phyloP scores from a whole-genome alignment of 202 grass and related monocot genomes.

The Zizania palustris region DNA sequence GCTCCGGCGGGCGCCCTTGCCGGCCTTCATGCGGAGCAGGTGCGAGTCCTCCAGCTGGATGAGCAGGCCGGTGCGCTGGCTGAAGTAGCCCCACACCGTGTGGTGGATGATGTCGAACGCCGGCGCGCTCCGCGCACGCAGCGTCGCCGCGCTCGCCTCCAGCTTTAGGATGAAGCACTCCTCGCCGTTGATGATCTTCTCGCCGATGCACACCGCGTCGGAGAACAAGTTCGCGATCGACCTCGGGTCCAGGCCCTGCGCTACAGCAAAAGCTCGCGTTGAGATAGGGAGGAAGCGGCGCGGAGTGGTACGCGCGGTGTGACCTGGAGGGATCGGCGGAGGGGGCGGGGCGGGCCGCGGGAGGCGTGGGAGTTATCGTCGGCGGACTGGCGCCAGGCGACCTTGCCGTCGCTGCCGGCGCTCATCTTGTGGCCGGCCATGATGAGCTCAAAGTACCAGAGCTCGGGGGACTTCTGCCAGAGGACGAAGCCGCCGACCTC shows the following conservation, averaged over 20 bases:
- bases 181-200: constrained; percentile 80
- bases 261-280: not conserved
- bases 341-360: constrained; percentile 68
- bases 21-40: constrained; percentile 86
- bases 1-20: constrained; percentile 58
- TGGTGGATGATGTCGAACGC: constrained; percentile 92
- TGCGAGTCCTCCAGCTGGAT: constrained; percentile 92
- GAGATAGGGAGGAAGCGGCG: not conserved
- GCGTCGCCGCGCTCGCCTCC: constrained; percentile 62
- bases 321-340: constrained; percentile 88
- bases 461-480: constrained; percentile 87
- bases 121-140: constrained; percentile 61
- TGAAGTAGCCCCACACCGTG: constrained; percentile 96
- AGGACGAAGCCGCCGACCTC: constrained; percentile 92
- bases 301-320: not conserved
- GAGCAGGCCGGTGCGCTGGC: constrained; percentile 86
- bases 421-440: constrained; percentile 93
- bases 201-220: constrained; percentile 85
- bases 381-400: constrained; percentile 88
- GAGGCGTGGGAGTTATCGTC: constrained; percentile 58
- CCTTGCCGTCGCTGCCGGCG: constrained; percentile 76
- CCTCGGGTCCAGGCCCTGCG: constrained; percentile 78
- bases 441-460: constrained; percentile 96
- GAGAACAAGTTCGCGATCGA: constrained; percentile 93
- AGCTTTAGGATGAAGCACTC: constrained; percentile 97